Evolutionary conservation across 2,329 filamentous ascomycete genomes (phyloP).

Genomic region (Epichloe sibirici): DNA sequence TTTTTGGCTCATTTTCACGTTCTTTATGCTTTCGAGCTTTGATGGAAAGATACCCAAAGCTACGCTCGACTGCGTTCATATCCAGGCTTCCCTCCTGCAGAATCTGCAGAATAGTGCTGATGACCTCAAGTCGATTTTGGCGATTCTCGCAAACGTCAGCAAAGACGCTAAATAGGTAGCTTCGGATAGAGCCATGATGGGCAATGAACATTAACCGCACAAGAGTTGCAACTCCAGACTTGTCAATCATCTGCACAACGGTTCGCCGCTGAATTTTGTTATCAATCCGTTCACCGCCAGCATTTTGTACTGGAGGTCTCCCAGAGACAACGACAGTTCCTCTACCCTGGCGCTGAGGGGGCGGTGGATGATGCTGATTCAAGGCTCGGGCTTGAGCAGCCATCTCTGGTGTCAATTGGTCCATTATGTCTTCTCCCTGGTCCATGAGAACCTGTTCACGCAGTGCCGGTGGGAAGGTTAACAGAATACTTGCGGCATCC

Average conservation of each 20-base stretch:
- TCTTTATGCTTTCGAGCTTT: conserved; percentile 73
- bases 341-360: conserved; percentile 16
- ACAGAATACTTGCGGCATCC: conserved; percentile 84
- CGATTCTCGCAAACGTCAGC: conserved; percentile 89
- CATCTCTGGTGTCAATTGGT: conserved; percentile 72
- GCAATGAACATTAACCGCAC: conserved; percentile 97
- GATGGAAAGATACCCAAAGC: conserved; percentile 84
- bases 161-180: conserved; percentile 75
- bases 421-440: conserved; percentile 78
- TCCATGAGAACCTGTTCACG: conserved; percentile 83
- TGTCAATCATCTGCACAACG: conserved; percentile 93
- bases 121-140: conserved; percentile 88
- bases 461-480: conserved; percentile 74
- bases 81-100: conserved; percentile 92
- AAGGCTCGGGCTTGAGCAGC: conserved; percentile 75
- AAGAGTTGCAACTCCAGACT: conserved; percentile 87
- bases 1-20: conserved; percentile 51
- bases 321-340: conserved; percentile 17
- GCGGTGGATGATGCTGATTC: conserved; percentile 26
- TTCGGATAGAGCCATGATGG: conserved; percentile 75
- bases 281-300: conserved; percentile 29
- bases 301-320: conserved; percentile 10
- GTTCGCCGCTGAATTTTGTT: conserved; percentile 64
- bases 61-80: conserved; percentile 85
- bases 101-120: conserved; percentile 84